Conservation (phyloP, 768 basidiomycete species). For the Leucosporidium creatinivorum region DNA sequence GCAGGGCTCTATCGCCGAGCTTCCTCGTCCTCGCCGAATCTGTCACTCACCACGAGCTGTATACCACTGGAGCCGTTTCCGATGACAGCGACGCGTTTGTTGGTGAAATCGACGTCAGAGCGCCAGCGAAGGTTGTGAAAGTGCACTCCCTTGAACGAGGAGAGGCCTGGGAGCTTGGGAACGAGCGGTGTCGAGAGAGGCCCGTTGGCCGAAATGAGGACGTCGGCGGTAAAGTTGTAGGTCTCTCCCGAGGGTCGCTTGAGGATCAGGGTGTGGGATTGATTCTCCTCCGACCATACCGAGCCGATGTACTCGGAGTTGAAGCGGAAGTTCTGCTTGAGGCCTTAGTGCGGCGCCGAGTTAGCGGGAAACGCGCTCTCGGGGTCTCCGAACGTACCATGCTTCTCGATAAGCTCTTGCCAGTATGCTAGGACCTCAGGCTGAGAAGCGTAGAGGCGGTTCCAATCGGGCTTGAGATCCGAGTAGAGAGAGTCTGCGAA, state of each 20-base stretch:
- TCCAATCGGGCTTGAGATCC: slow-evolving; percentile 42
- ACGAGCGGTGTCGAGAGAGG: slow-evolving; percentile 50
- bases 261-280: slow-evolving; percentile 48
- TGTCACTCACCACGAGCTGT: slow-evolving; percentile 44
- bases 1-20: too few relatives aligned
- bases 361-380: not conserved
- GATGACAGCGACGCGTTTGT: slow-evolving; percentile 56
- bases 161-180: slow-evolving; percentile 46
- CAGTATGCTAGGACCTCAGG: slow-evolving; percentile 53
- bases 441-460: slow-evolving; percentile 48
- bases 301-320: slow-evolving; percentile 46
- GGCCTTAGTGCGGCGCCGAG: slow-evolving; percentile 36
- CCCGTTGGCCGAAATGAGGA: slow-evolving; percentile 48
- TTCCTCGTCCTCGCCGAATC: too few relatives aligned
- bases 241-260: slow-evolving; percentile 40
- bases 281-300: slow-evolving; percentile 48
- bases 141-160: slow-evolving; percentile 48
- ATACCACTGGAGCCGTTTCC: slow-evolving; percentile 62
- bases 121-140: slow-evolving; percentile 58
- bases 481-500: slow-evolving; percentile 22
- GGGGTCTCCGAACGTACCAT: not conserved
- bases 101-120: slow-evolving; percentile 51
- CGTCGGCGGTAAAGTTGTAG: slow-evolving; percentile 45
- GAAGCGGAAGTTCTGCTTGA: slow-evolving; percentile 47
- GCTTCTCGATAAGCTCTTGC: slow-evolving; percentile 45